Conservation (phyloP, 495 filamentous ascomycete species). For the Aspergillus funiculosus region DNA sequence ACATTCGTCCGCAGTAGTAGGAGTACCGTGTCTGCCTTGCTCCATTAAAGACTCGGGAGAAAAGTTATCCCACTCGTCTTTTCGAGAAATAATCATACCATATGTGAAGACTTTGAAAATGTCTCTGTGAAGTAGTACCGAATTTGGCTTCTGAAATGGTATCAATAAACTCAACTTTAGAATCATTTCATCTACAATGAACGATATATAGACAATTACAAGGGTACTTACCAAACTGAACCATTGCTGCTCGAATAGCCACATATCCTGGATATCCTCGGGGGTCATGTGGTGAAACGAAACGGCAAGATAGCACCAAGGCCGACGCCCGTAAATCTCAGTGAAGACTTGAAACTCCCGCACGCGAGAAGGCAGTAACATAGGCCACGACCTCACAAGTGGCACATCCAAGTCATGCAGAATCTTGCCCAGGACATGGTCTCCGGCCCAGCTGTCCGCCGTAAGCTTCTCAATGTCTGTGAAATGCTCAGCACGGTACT, state of each 20-base stretch:
- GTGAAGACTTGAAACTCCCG: slow-evolving; percentile 40
- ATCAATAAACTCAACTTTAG: too few relatives aligned
- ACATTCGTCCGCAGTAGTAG: slow-evolving; percentile 29
- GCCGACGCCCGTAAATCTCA: slow-evolving; percentile 33
- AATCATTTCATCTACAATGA: too few relatives aligned
- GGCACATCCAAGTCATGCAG: slow-evolving; percentile 40
- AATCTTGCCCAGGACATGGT: slow-evolving; percentile 45
- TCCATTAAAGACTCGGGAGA: slow-evolving; percentile 17
- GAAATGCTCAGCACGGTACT: slow-evolving; percentile 27
- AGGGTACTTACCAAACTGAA: slow-evolving; percentile 31
- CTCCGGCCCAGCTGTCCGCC: slow-evolving; percentile 41
- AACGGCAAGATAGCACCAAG: slow-evolving; percentile 47
- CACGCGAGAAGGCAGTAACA: slow-evolving; percentile 28
- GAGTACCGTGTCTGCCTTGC: slow-evolving; percentile 15
- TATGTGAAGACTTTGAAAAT: slow-evolving; percentile 29
- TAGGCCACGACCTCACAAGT: slow-evolving; percentile 36
- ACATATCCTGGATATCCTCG: slow-evolving; percentile 38
- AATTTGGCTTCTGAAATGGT: slow-evolving; percentile 24
- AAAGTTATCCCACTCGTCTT: slow-evolving; percentile 33
- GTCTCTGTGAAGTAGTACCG: slow-evolving; percentile 28
- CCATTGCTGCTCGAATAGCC: slow-evolving; percentile 43
- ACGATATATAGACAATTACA: neutral
- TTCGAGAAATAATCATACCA: slow-evolving; percentile 14
- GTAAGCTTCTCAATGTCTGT: slow-evolving; percentile 32
- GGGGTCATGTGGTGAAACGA: slow-evolving; percentile 45